Conservation (phyloP, 31 red algal genomes). For the Odonthalia washingtoniensis region DNA sequence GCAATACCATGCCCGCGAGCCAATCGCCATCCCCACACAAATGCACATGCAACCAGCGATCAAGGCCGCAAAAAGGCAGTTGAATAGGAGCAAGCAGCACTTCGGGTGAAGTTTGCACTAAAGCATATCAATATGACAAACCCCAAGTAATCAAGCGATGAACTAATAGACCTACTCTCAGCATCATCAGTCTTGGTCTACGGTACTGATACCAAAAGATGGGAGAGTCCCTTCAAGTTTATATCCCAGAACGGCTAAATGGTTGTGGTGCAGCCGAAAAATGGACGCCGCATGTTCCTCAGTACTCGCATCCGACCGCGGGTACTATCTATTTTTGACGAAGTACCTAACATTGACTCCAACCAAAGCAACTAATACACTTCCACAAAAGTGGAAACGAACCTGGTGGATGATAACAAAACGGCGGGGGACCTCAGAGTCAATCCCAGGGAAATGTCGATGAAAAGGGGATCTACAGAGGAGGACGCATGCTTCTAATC, state of each 20-base stretch:
- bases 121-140: constrained; percentile 17
- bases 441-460: no score
- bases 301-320: no score
- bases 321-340: no score
- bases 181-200: constrained; percentile 18
- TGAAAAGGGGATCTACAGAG: no score
- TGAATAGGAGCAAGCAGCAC: constrained; percentile 30
- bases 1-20: constrained; percentile 10
- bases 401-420: no score
- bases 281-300: constrained; percentile 27
- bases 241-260: constrained; percentile 37
- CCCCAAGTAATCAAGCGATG: background rate
- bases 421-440: no score
- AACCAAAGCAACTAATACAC: no score
- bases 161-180: constrained; percentile 27
- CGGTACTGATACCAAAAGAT: constrained; percentile 9
- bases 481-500: no score
- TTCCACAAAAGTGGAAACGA: no score
- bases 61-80: constrained; percentile 26
- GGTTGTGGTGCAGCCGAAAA: constrained; percentile 39
- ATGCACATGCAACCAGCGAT: constrained; percentile 4
- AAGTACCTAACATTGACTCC: no score
- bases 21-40: background rate
- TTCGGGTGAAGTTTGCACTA: constrained; percentile 19
- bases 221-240: constrained; percentile 23